Evolutionary conservation across 371 early-diverging fungal species (phyloP).

Genomic region (Mortierella sp.): DNA sequence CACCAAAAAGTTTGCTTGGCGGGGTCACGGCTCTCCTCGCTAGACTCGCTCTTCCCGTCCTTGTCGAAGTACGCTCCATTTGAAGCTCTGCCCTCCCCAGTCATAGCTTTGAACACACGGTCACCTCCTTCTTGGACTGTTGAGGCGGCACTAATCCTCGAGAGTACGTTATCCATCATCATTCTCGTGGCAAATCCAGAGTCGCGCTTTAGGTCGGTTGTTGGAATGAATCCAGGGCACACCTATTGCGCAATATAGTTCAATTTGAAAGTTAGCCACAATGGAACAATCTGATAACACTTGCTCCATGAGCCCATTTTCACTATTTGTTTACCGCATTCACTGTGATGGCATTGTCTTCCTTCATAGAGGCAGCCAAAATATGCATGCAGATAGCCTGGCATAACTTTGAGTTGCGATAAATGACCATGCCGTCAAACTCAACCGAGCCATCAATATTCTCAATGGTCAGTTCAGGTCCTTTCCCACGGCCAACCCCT

Average conservation of each 20-base stretch:
- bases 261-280: background rate
- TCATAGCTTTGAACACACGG: conserved; percentile 36
- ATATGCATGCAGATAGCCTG: conserved; percentile 37
- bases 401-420: conserved; percentile 46
- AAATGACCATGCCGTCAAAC: conserved; percentile 54
- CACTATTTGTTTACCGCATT: conserved; percentile 31
- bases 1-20: conserved; percentile 50
- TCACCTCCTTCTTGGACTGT: conserved; percentile 38
- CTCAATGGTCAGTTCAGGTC: conserved; percentile 52
- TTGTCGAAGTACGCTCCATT: conserved; percentile 25
- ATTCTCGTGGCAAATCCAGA: conserved; percentile 38
- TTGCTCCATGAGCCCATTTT: background rate
- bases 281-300: background rate
- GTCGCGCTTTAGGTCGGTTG: conserved; percentile 49
- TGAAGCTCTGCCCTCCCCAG: conserved; percentile 15
- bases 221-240: conserved; percentile 52
- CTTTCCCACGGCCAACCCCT: conserved; percentile 50
- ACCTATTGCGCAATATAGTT: conserved; percentile 12
- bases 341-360: conserved; percentile 24
- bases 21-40: conserved; percentile 44
- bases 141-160: conserved; percentile 38
- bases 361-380: conserved; percentile 24
- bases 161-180: conserved; percentile 49
- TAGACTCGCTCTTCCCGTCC: conserved; percentile 23
- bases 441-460: conserved; percentile 49